A percentile compares a stretch with the other conserved stretches of the same genome.
Evolutionary conservation across 2,329 filamentous ascomycete genomes (phyloP).

Genomic region (Microascus cirrosus): DNA sequence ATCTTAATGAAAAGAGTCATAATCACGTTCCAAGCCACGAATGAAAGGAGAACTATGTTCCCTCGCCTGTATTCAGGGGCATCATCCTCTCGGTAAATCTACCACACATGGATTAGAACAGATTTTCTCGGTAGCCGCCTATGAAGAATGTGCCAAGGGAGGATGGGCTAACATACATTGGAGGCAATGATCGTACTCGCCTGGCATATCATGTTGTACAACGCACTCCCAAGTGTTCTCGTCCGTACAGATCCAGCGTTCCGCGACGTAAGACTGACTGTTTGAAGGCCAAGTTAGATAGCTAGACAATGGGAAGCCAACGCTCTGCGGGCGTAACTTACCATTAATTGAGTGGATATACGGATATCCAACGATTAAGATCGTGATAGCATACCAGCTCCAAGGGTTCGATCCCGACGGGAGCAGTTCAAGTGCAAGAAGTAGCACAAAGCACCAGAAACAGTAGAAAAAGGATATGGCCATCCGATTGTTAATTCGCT

Average conservation of each 20-base stretch:
- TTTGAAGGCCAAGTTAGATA: conserved; percentile 20
- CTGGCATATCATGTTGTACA: conserved; percentile 32
- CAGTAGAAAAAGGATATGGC: conserved; percentile 30
- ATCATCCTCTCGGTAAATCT: conserved; percentile 34
- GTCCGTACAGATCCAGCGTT: conserved; percentile 53
- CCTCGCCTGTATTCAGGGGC: conserved; percentile 30
- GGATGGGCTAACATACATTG: conserved; percentile 16
- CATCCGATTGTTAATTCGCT: conserved; percentile 27
- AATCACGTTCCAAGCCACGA: conserved; percentile 13
- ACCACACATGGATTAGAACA: neutral
- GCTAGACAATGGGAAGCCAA: neutral
- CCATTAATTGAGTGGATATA: conserved; percentile 12
- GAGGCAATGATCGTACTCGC: conserved; percentile 30
- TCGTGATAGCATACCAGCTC: conserved; percentile 17
- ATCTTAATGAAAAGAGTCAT: conserved; percentile 27
- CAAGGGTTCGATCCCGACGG: conserved; percentile 16
- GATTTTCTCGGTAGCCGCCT: neutral
- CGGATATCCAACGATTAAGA: conserved; percentile 20
- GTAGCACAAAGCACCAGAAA: conserved; percentile 41
- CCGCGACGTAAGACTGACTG: conserved; percentile 33
- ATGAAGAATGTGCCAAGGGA: neutral
- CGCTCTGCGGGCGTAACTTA: neutral
- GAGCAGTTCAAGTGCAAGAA: conserved; percentile 30
- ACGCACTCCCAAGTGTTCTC: conserved; percentile 47
- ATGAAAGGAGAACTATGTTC: conserved; percentile 22